Conservation (phyloP, 768 basidiomycete species). For the Amanita pallidorosea region DNA sequence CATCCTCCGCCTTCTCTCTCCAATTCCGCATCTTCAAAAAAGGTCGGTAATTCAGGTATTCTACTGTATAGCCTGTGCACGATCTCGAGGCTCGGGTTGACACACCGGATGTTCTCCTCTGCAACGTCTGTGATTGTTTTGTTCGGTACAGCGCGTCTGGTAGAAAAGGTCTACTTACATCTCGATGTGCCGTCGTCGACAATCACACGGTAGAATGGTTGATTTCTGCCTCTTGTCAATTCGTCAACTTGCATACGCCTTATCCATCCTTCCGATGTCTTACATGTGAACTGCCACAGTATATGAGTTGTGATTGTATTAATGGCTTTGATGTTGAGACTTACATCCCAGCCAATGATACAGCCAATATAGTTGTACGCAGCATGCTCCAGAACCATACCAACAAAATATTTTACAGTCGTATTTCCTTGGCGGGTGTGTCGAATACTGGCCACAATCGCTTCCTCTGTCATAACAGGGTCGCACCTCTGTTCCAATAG, state of each 20-base stretch:
- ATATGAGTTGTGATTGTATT: not conserved
- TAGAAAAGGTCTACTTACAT: constrained; percentile 19
- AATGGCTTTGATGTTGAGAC: constrained; percentile 7
- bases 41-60: constrained; percentile 1
- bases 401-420: constrained; percentile 32
- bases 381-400: constrained; percentile 34
- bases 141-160: not conserved
- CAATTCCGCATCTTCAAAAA: constrained; percentile 9
- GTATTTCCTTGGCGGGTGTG: constrained; percentile 11
- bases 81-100: not conserved
- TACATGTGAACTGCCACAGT: constrained; percentile 20
- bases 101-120: constrained; percentile 21
- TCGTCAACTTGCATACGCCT: constrained; percentile 28
- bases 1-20: constrained; percentile 15
- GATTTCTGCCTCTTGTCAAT: constrained; percentile 28
- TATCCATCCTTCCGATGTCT: constrained; percentile 32
- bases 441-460: constrained; percentile 14
- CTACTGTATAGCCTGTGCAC: not conserved
- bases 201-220: constrained; percentile 38
- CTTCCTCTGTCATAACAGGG: constrained; percentile 19
- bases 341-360: constrained; percentile 41
- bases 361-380: constrained; percentile 30
- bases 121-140: constrained; percentile 17
- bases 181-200: constrained; percentile 21
- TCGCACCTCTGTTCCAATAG: constrained; percentile 21